Percentiles rank a stretch among this genome's conserved stretches.
Evolutionary conservation across 139 green algal genomes (phyloP).

Genomic region (Bryopsis sp.): DNA sequence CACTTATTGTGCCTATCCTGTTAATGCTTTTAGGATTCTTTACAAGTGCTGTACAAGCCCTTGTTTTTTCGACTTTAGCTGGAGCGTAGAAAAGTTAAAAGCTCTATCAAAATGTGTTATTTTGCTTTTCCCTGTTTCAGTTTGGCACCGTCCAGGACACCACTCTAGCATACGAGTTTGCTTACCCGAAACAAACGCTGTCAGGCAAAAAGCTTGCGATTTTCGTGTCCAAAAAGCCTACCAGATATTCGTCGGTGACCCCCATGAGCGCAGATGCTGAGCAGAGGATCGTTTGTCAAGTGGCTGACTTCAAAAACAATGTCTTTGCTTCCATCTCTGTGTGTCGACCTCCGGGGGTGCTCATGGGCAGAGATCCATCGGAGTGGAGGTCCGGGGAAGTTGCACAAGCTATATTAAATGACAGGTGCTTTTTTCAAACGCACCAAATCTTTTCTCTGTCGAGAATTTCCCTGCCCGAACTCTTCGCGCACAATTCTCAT

Average conservation of each 20-base stretch:
- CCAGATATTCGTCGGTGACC: slow-evolving; percentile 52
- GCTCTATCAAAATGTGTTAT: too few species aligned
- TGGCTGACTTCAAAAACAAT: slow-evolving; percentile 33
- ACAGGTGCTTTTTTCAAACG: slow-evolving; percentile 53
- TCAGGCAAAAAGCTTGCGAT: slow-evolving; percentile 22
- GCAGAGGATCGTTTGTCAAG: slow-evolving; percentile 52
- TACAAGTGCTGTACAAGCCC: too few species aligned
- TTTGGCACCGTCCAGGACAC: slow-evolving; percentile 27
- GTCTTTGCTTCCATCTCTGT: slow-evolving; percentile 46
- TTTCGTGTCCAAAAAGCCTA: background rate
- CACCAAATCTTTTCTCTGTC: too few species aligned
- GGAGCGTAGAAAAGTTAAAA: too few species aligned
- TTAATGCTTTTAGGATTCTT: too few species aligned
- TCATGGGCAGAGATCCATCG: slow-evolving; percentile 11
- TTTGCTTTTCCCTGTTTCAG: too few species aligned
- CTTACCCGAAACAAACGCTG: slow-evolving; percentile 50
- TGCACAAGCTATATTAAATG: slow-evolving; percentile 62
- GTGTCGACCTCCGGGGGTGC: slow-evolving; percentile 29
- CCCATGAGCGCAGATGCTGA: slow-evolving; percentile 63
- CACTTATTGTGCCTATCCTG: too few species aligned
- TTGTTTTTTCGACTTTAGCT: too few species aligned
- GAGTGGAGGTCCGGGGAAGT: slow-evolving; percentile 61
- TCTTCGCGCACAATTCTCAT: too few species aligned
- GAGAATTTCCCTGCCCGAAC: too few species aligned
- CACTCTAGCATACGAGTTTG: slow-evolving; percentile 68